Base-by-base conservation (phyloP, 2,329 filamentous ascomycete genomes). In the Clarireedia hainanense region DNA sequence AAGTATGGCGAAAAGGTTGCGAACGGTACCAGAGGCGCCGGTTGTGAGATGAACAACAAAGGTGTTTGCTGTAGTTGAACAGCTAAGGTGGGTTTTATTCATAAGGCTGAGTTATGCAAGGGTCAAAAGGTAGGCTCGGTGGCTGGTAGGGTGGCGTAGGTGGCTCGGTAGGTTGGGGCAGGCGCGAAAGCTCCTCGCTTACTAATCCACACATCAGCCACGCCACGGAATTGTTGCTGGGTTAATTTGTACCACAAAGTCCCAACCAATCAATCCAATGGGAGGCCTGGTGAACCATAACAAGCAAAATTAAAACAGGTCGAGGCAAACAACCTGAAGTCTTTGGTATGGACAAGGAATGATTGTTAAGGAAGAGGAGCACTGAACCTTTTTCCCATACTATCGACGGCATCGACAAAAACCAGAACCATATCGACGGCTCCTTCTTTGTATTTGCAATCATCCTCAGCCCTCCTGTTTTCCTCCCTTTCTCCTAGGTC, bases 211-310 rank as follows among this genome's bases (percentile, higher is more conserved):
- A 48, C 26, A n/a, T 3, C 20, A 47, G 27, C 30, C 46, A 42
- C 27, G 26, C 17, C 7, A 14, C 42, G 42, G n/a, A 47, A 55
- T 55, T 55, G 52, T 55, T 55, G 52, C 52, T 55, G 47, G 52
- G 52, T 55, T 47, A 34, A 55, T 55, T 42, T 42, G 20, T 17
- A 20, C 30, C 30, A 34, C 30, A 9, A 34, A 34, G n/a, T 20
- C 49, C 45, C 52, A 54, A 40, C 52, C 52, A 54, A 54, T 54
- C 52, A 54, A 30, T 54, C 34, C 23, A 46, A 40, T 26, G 7
- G 45, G 24, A 46, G 27, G 27, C n/a, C 52, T 49, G 24, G 26
- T 36, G 48, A 51, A 54, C 23, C 43, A 46, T 46, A 54, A 54
- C 45, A 54, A 49, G 30, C 36, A 49, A 54, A 54, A 48, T 23